phyloP scores from a whole-genome alignment of 139 green algal genomes.

The Micractinium conductrix region DNA sequence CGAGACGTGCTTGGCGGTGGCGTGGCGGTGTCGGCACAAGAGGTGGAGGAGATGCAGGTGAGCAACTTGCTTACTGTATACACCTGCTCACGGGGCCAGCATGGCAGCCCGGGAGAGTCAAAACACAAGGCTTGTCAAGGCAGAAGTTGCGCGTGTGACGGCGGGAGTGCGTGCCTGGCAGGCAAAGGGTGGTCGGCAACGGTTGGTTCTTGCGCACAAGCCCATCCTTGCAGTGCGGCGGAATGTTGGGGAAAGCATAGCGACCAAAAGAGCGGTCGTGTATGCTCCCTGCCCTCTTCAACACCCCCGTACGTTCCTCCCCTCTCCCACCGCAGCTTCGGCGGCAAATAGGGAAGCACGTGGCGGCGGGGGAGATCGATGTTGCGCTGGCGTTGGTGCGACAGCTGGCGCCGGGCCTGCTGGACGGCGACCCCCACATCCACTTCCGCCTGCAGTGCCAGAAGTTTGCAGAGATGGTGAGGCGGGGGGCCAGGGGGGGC shows the following conservation, averaged over 20 bases:
- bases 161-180: too few relatives aligned
- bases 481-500: background rate
- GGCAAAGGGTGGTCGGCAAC: too few relatives aligned
- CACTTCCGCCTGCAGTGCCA: slow-evolving; percentile 69
- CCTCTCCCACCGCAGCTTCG: background rate
- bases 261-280: too few relatives aligned
- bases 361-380: slow-evolving; percentile 39
- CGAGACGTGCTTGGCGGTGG: slow-evolving; percentile 60
- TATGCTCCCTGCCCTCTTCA: background rate
- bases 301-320: background rate
- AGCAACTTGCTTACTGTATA: too few relatives aligned
- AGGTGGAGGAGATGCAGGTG: slow-evolving; percentile 29
- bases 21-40: slow-evolving; percentile 35
- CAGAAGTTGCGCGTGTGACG: too few relatives aligned
- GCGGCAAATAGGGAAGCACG: slow-evolving; percentile 4
- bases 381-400: slow-evolving; percentile 40
- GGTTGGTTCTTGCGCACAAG: too few relatives aligned
- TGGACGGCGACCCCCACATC: slow-evolving; percentile 55
- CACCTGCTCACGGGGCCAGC: too few relatives aligned
- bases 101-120: too few relatives aligned
- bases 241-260: too few relatives aligned
- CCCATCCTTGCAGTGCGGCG: too few relatives aligned
- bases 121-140: too few relatives aligned
- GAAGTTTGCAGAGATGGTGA: slow-evolving; percentile 74
- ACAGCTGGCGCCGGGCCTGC: slow-evolving; percentile 48